Conservation (phyloP, 2,329 filamentous ascomycete genomes). For the Xylariaceae sp. region DNA sequence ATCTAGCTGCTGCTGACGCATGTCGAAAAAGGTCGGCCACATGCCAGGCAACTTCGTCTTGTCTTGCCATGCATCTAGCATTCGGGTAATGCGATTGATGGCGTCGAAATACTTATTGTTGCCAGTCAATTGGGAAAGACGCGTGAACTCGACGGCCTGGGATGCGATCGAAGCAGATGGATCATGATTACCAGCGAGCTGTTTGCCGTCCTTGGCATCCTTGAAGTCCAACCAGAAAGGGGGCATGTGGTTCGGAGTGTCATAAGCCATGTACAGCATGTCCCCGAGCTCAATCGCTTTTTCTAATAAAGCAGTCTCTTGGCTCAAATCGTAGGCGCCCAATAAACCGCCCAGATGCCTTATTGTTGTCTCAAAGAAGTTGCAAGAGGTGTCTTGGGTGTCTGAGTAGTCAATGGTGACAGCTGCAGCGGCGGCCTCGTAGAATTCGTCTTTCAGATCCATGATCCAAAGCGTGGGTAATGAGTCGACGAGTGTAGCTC, state of each 20-base stretch:
- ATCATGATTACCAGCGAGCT: conserved; percentile 31
- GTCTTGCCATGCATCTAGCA: conserved; percentile 65
- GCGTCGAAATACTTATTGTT: conserved; percentile 71
- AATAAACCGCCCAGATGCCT: conserved; percentile 42
- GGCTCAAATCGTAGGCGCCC: conserved; percentile 41
- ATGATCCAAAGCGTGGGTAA: conserved; percentile 62
- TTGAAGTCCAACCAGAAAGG: conserved; percentile 53
- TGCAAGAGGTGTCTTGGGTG: conserved; percentile 33
- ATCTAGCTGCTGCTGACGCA: conserved; percentile 41
- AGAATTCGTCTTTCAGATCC: conserved; percentile 53
- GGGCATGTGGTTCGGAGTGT: conserved; percentile 46
- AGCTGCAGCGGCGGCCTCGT: conserved; percentile 45
- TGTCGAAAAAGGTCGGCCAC: conserved; percentile 66
- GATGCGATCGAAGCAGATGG: conserved; percentile 47
- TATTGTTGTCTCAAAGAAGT: conserved; percentile 45
- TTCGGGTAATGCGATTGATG: conserved; percentile 66
- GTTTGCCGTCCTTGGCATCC: conserved; percentile 30
- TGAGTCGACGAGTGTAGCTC: conserved; percentile 55
- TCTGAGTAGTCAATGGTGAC: conserved; percentile 45
- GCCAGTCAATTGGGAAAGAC: conserved; percentile 64
- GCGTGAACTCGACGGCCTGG: conserved; percentile 66
- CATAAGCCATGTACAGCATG: conserved; percentile 43
- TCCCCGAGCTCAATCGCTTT: conserved; percentile 44
- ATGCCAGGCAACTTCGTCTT: conserved; percentile 68
- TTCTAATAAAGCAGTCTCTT: conserved; percentile 34